phyloP scores from a whole-genome alignment of 257 asterid genomes.

The Primulina tabacum region DNA sequence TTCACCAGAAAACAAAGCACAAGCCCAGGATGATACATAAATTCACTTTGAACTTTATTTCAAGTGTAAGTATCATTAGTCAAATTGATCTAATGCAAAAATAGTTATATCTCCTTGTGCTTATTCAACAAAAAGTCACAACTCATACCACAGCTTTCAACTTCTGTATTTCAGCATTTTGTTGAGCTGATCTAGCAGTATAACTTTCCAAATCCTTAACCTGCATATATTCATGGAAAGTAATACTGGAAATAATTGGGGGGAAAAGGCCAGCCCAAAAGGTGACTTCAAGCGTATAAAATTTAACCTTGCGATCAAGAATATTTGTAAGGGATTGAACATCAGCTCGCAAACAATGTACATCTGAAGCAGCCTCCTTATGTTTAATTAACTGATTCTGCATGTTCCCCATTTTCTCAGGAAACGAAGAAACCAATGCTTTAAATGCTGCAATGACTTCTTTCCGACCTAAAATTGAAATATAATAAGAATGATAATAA shows the following conservation, averaged over 20 bases:
- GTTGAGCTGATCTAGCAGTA: constrained; percentile 65
- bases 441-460: constrained; percentile 81
- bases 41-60: constrained; percentile 1
- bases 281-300: constrained; percentile 12
- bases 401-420: constrained; percentile 87
- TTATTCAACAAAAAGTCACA: constrained; percentile 15
- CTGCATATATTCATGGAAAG: constrained; percentile 36
- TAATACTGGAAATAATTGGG: constrained; percentile 16
- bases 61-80: neutral
- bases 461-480: constrained; percentile 60
- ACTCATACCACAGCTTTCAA: constrained; percentile 65
- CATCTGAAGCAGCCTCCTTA: constrained; percentile 76
- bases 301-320: constrained; percentile 66
- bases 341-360: constrained; percentile 75
- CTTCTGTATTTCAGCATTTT: constrained; percentile 60
- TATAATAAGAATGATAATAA: constrained; percentile 23
- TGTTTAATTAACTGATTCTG: constrained; percentile 72
- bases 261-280: constrained; percentile 15
- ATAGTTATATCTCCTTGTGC: neutral
- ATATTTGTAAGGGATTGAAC: constrained; percentile 61
- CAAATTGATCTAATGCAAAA: constrained; percentile 10
- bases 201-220: constrained; percentile 60
- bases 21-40: neutral
- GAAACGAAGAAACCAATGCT: constrained; percentile 79
- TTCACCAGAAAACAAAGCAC: neutral